phyloP scores from a whole-genome alignment of 208 protist genomes.

The Novymonas esmeraldas region DNA sequence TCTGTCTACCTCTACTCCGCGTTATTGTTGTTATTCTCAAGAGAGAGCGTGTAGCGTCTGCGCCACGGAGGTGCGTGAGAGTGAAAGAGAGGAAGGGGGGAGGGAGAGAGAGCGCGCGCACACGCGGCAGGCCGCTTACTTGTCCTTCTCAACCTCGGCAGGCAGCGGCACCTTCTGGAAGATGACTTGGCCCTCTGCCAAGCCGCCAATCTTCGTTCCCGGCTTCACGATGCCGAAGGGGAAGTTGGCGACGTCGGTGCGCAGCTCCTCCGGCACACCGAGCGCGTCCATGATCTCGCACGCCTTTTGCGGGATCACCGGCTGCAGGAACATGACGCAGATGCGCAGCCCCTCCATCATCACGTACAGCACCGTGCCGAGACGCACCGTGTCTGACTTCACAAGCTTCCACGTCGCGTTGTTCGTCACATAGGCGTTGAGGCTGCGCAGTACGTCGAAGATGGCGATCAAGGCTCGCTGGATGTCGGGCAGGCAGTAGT shows the following conservation, averaged over 20 bases:
- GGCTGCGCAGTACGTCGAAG: slow-evolving; percentile 83
- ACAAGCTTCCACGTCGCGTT: slow-evolving; percentile 94
- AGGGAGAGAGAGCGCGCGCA: not conserved
- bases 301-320: slow-evolving; percentile 84
- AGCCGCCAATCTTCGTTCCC: slow-evolving; percentile 57
- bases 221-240: slow-evolving; percentile 64
- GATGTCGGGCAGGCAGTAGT: slow-evolving; percentile 86
- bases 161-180: slow-evolving; percentile 66
- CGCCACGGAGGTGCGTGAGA: no score
- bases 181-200: slow-evolving; percentile 64
- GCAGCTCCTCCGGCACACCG: slow-evolving; percentile 63
- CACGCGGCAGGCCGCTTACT: slow-evolving; percentile 14
- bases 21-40: no score
- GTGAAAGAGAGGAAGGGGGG: not conserved
- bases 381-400: slow-evolving; percentile 72
- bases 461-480: slow-evolving; percentile 84
- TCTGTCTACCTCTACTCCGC: no score
- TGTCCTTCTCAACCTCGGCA: slow-evolving; percentile 29
- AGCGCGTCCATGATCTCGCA: slow-evolving; percentile 87
- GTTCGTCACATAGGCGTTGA: slow-evolving; percentile 92
- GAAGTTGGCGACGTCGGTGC: slow-evolving; percentile 64
- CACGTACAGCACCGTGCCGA: slow-evolving; percentile 90
- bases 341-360: slow-evolving; percentile 91
- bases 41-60: no score
- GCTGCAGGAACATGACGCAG: slow-evolving; percentile 76